These are phyloP conservation scores for Podospora conica DNA, from an alignment of 495 filamentous ascomycete species.

Conservation along the genomic window DNA sequence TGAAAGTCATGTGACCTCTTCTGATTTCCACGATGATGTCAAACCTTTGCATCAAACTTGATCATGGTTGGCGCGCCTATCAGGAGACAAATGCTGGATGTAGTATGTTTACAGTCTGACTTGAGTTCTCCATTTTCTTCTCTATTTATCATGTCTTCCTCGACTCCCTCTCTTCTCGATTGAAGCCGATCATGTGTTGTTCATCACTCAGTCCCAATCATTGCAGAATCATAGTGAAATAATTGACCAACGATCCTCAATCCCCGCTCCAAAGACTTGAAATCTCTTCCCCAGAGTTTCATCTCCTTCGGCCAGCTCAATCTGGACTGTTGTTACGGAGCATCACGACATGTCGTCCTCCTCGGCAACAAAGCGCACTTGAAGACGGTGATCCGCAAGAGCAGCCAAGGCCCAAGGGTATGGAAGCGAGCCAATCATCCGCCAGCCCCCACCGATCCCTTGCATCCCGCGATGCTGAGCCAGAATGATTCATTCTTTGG, in stretches of 20 bases:
- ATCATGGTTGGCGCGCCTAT: neutral
- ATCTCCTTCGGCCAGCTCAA: neutral
- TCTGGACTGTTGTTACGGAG: neutral
- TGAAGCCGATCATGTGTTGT: neutral
- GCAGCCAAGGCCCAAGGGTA: no score
- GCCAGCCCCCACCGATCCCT: no score
- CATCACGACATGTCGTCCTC: neutral
- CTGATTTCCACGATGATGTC: no score
- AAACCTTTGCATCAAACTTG: no score
- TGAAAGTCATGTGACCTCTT: neutral
- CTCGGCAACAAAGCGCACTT: no score
- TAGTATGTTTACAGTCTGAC: neutral
- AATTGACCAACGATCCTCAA: neutral
- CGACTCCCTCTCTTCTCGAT: neutral
- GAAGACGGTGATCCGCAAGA: no score
- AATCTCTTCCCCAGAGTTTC: neutral
- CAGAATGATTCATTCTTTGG: conserved; percentile 6
- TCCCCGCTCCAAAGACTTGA: neutral
- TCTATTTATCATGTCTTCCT: neutral
- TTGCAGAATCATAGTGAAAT: neutral
- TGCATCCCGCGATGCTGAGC: neutral
- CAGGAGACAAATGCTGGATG: neutral
- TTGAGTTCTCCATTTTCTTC: neutral
- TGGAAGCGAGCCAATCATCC: neutral
- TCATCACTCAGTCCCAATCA: neutral